Evolutionary conservation across 306 rosid species (phyloP).

Genomic region (Casuarina cunninghamiana): DNA sequence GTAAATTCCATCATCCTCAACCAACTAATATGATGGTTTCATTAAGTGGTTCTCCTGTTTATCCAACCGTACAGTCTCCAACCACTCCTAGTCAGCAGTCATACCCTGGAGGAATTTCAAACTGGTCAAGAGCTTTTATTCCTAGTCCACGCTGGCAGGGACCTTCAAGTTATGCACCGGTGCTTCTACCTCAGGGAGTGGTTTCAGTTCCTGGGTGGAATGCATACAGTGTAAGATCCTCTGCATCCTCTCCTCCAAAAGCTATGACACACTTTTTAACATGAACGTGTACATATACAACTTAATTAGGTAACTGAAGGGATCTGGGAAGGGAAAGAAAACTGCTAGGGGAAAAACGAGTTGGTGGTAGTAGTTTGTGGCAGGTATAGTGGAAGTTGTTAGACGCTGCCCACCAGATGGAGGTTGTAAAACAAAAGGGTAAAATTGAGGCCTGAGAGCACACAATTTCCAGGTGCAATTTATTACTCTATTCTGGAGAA

Average conservation of each 20-base stretch:
- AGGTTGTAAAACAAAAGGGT: neutral
- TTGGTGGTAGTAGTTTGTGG: neutral
- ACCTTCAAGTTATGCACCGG: conserved; percentile 83
- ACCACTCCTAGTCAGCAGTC: conserved; percentile 91
- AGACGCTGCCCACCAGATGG: neutral
- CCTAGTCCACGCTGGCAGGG: conserved; percentile 99
- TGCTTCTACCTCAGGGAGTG: conserved; percentile 90
- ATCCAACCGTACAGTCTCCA: conserved; percentile 86
- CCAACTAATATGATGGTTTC: conserved; percentile 92
- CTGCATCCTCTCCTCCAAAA: conserved; percentile 23
- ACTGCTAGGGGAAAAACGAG: neutral
- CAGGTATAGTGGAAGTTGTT: neutral
- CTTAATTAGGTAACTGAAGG: neutral
- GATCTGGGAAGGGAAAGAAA: neutral
- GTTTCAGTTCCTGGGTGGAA: conserved; percentile 95
- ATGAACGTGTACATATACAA: neutral
- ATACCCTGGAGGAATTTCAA: conserved; percentile 74
- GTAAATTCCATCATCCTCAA: conserved; percentile 98
- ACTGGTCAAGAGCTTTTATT: conserved; percentile 92
- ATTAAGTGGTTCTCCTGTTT: conserved; percentile 77
- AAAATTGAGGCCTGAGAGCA: neutral
- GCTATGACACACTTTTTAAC: neutral
- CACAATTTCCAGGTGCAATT: neutral
- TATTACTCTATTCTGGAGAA: neutral
- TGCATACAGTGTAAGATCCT: conserved; percentile 74